Evolutionary conservation across 345 rosid species (phyloP), one percentile per base, ranked within the genome.

Genomic region (Eucalyptus curtisii): DNA sequence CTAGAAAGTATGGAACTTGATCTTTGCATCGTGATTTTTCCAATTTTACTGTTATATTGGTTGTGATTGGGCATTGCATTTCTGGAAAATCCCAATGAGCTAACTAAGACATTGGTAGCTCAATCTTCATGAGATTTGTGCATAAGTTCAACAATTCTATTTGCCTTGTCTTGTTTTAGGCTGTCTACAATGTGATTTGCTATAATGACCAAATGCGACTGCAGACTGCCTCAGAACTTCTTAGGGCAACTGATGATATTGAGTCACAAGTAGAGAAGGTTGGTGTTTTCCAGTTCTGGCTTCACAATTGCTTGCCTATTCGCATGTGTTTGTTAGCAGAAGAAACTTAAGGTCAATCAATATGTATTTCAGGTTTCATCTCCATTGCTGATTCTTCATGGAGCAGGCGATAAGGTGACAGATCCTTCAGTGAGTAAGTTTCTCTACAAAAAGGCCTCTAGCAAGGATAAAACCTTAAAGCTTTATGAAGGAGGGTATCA

Each of bases 401-500:
- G 99, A 90, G 99, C 95, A 40, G 97, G 94, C 3, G 99, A 97
- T 88, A 95, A 93, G 94, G 94, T 97, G 68, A 97, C 99, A 2
- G 99, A 96, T 94, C 99, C 98, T 14, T 71, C 86, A 30, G 94
- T 96, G 90, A 97, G 99, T 92, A 89, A 89, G 90, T 97, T 97
- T 91, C 98, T 97, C 25, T 94, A 95, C 33, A 92, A 96, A 66
- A 91, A 92, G 86, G 95, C 98, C 87, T 93, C 96, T 5, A 96
- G 98, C 94, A 89, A 92, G 89, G 99, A 96, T 92, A 97, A 96
- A 91, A 96, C 98, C 30, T 89, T 97, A 40, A 96, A 96, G 94
- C 96, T 97, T 19, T 97, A 97, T 86, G 95, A 96, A 31, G 96
- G 90, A 48, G 96, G 98, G 48, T 97, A 94, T 92, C 99, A 97